Base-by-base conservation (phyloP, 2,329 filamentous ascomycete genomes). In the Kalmusia sp. region DNA sequence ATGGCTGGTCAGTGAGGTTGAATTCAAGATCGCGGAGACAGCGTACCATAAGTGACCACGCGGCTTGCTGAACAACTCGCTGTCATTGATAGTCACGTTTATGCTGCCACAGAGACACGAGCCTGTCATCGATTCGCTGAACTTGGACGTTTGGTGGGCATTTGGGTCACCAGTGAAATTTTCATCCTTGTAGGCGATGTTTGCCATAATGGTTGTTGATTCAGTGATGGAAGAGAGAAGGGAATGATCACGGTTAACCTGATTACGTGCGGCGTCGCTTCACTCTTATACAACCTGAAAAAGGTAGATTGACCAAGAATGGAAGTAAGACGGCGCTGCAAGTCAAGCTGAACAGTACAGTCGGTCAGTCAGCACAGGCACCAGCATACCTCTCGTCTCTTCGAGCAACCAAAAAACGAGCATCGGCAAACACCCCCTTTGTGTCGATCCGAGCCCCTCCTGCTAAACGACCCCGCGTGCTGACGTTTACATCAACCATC, bases 51-150 rank as follows among this genome's bases (percentile, higher is more conserved):
- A 64, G 19, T 69, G 64, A 2, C 80, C 80, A 6, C 72, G 72
- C 28, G 70, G 69, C 5, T 54, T 57, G 9, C 70, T 72, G 63
- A 82, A 82, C 6, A 44, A 30, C 27, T 34, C 41, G 5, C 17
- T 44, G 55, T 82, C 80, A 53, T 72, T 72, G 61, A 83, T 78
- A 7, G 74, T 80, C 2, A 82, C 78, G n/a, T 66, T 76, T 19
- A 83, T 77, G 51, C 74, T 71, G 47, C 77, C 77, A 64, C 79
- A 81, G 33, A 80, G 73, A 57, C 79, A 82, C 6, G 74, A 72
- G 11, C 77, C 76, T 21, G 66, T 65, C 11, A 80, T 66, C 9
- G 62, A 63, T 4, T 70, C 58, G 38, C 61, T 52, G 64, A 77
- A 77, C 8, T 66, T 35, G 17, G 70, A 64, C 4, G 52, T 12